Base-by-base conservation (phyloP, 208 protist species). In the Crithidia fasciculata region DNA sequence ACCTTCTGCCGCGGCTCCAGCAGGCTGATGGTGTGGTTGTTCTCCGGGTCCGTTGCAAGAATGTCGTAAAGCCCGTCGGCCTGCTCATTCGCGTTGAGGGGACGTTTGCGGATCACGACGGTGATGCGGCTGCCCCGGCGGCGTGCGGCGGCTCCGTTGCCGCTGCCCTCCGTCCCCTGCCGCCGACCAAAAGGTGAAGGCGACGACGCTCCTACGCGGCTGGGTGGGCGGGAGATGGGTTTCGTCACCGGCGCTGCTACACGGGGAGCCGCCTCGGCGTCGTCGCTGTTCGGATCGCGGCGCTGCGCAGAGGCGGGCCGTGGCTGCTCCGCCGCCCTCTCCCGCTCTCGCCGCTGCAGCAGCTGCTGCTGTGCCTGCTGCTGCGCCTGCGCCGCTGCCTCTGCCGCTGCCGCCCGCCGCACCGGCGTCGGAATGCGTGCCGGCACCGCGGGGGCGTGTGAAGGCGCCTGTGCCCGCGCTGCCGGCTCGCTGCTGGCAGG, bases 1-100 rank as follows among this genome's bases (percentile, higher is more conserved):
- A 99, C 92, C 76, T 98, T 98, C 55, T 97, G 88, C 45, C 94
- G 93, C 13, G 92, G 91, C 78, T 96, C 92, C 44, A 95, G 81
- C 55, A 97, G 74, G 7, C 88, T 87, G 52, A 97, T 90, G 68
- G 76, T 87, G 55, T 85, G 83, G 53, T 67, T 86, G 72, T 94
- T 96, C 43, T 95, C 87, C 16, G 89, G 82, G 69, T 97, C 93
- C 15, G 90, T 94, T 3, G 88, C 92, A 9, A 97, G 80, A 61
- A 98, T 91, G 76, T 98, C 96, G 68, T 93, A 91, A 10, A 97
- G 80, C 15, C 88, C 87, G 45, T 95, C 90, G 47, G 53, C 73
- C 44, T 85, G 75, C 86, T 96, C 96, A n/a, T 70, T 87, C 5
- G 54, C 60, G 71, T 83, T 97, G 18, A 98, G 76, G 40, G 96